phyloP scores from a whole-genome alignment of 371 early-diverging fungal genomes.

The Mortierella sp. region DNA sequence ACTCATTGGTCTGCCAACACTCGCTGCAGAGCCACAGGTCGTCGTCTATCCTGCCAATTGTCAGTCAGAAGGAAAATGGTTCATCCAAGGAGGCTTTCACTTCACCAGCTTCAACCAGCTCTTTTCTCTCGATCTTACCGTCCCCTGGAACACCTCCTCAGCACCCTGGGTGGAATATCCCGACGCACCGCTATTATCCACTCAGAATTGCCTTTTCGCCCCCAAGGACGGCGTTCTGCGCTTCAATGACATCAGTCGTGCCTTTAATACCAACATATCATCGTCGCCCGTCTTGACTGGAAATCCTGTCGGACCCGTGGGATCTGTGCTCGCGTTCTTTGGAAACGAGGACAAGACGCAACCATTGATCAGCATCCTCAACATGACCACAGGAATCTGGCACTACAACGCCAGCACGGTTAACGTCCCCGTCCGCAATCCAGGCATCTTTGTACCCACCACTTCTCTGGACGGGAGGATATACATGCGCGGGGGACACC shows the following conservation, averaged over 20 bases:
- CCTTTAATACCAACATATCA: not conserved
- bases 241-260: not conserved
- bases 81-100: constrained; percentile 25
- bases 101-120: no score
- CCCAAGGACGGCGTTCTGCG: constrained; percentile 11
- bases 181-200: constrained; percentile 6
- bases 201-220: constrained; percentile 13
- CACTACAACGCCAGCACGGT: constrained; percentile 20
- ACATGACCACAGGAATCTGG: constrained; percentile 27
- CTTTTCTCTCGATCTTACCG: constrained; percentile 28
- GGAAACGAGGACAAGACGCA: constrained; percentile 19
- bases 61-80: constrained; percentile 29
- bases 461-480: constrained; percentile 37
- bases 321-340: constrained; percentile 15
- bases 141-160: constrained; percentile 17
- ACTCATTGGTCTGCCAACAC: constrained; percentile 8
- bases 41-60: constrained; percentile 28
- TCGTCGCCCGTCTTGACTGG: not conserved
- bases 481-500: constrained; percentile 41
- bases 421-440: not conserved
- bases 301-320: not conserved
- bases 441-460: constrained; percentile 14
- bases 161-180: constrained; percentile 28
- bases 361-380: constrained; percentile 19
- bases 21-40: not conserved